phyloP scores from a whole-genome alignment of 1,139 yeast genomes.

The Yamadazyma kanchanaburiensis region DNA sequence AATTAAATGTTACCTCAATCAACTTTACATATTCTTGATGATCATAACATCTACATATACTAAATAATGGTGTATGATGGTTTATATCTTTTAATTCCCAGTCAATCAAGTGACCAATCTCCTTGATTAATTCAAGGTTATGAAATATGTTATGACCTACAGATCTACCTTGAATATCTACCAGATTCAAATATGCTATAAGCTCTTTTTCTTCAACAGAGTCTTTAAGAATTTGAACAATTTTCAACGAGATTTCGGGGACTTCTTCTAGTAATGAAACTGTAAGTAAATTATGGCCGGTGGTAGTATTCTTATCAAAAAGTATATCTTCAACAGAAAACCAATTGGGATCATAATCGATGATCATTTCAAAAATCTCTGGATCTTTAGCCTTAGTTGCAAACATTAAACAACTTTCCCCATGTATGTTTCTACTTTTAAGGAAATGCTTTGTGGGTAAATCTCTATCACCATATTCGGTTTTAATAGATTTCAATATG shows the following conservation, averaged over 20 bases:
- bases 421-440: constrained; percentile 53
- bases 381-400: constrained; percentile 46
- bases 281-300: constrained; percentile 53
- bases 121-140: constrained; percentile 48
- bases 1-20: constrained; percentile 43
- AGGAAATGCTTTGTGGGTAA: constrained; percentile 41
- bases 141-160: constrained; percentile 76
- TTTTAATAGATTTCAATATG: constrained; percentile 19
- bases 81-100: constrained; percentile 71
- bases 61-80: constrained; percentile 78
- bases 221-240: constrained; percentile 44
- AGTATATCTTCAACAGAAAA: constrained; percentile 66
- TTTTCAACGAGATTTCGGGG: constrained; percentile 40
- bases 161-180: constrained; percentile 54
- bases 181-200: constrained; percentile 44
- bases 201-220: constrained; percentile 47
- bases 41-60: constrained; percentile 79
- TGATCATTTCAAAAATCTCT: constrained; percentile 43
- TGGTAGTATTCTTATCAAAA: constrained; percentile 53
- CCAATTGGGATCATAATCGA: constrained; percentile 40
- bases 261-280: constrained; percentile 59
- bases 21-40: constrained; percentile 58
- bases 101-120: constrained; percentile 55
- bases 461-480: constrained; percentile 16
- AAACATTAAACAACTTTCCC: constrained; percentile 64